phyloP scores from a whole-genome alignment of 2,329 filamentous ascomycete species.

The Nothomitra cinnamomea region DNA sequence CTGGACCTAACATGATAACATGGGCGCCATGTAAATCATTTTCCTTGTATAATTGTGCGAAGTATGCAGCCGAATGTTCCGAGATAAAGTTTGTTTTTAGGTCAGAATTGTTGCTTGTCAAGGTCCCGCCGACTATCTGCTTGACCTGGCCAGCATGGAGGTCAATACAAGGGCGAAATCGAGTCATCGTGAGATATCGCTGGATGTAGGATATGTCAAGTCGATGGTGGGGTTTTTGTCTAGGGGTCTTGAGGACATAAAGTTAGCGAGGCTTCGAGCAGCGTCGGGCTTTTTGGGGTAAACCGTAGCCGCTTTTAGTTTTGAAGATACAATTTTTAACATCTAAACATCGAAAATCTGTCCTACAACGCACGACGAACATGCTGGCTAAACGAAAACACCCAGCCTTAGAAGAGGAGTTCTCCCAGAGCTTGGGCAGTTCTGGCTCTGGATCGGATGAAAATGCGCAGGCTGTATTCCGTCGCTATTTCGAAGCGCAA shows the following conservation, averaged over 20 bases:
- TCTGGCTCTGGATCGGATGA: conserved; percentile 20
- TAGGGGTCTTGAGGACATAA: neutral
- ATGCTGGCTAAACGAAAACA: conserved; percentile 33
- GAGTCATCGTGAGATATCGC: conserved; percentile 48
- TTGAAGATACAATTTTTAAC: too few species aligned
- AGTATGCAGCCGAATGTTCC: conserved; percentile 63
- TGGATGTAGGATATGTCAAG: neutral
- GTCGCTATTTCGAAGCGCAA: conserved; percentile 70
- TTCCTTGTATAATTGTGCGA: conserved; percentile 64
- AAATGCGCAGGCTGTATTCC: conserved; percentile 58
- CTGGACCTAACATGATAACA: conserved; percentile 90
- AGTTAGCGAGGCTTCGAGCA: neutral
- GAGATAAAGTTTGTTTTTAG: conserved; percentile 91
- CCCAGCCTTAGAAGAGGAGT: conserved; percentile 13
- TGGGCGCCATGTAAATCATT: conserved; percentile 63
- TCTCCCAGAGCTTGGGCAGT: conserved; percentile 10
- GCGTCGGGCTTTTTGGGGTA: neutral
- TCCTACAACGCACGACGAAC: neutral
- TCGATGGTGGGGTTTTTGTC: neutral
- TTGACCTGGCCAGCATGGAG: conserved; percentile 95
- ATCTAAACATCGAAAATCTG: too few species aligned
- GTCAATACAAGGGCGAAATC: conserved; percentile 92
- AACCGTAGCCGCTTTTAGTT: neutral
- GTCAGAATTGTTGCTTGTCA: conserved; percentile 46
- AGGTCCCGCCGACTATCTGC: conserved; percentile 91